Evolutionary conservation across 768 basidiomycete genomes (phyloP), one percentile per base, ranked within the genome.

Genomic region (Phlegmacium glaucopus): DNA sequence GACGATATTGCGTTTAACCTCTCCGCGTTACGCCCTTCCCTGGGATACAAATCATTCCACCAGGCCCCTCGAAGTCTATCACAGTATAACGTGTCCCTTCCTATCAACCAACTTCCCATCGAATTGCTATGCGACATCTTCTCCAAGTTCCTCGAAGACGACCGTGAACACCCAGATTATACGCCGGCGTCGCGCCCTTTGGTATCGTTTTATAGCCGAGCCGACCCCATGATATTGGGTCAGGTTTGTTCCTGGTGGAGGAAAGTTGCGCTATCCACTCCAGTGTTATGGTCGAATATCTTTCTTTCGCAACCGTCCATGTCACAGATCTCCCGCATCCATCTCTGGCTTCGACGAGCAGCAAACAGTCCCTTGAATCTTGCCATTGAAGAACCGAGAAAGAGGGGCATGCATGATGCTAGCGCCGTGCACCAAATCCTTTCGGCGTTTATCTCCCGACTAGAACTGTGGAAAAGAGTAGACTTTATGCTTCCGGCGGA

Each of bases 191-290:
- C 8, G 13, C 8, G 13, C 9, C 45, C 45, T 9, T 26, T 46
- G 25, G 44, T 42, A 2, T 37, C 47, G 4, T 3, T 22, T 2
- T 9, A 32, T 11, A 43, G 47, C 9, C 28, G 42, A 1, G 42
- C 29, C 8, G 52, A 44, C 32, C 60, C 60, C 3, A 44, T 52
- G n/a, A 42, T 39, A 13, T 45, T 61, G 4, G 58, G 54, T 2
- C 58, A 55, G 6, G 53, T 61, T 2, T 61, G 56, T 30, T 48
- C 44, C 6, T 30, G 52, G 28, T 61, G 60, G 60, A 49, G 60
- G 15, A 43, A 16, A 10, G 38, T 57, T 4, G 43, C 48, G 1
- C 34, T 53, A 9, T 39, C 40, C 9, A 49, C 47, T 26, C 50
- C 48, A 9, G 34, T 37, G 10, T 39, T 61, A 0, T 61, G 60